Evolutionary conservation across 2,329 filamentous ascomycete species (phyloP).

Genomic region (Leptographium wingfieldii): DNA sequence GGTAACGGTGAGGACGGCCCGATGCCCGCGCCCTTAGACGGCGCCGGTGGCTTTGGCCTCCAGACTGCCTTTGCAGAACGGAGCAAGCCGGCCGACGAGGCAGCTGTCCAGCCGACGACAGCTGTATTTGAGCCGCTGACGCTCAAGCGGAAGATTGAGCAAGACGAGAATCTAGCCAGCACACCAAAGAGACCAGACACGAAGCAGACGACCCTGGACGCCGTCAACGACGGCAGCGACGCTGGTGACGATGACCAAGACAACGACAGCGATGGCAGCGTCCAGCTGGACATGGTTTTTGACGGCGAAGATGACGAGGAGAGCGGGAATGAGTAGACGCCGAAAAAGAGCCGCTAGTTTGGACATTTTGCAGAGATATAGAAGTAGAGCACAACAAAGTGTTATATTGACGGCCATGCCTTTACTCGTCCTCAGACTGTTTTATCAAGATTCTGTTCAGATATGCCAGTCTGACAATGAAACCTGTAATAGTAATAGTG

Average conservation of each 20-base stretch:
- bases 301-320: constrained; percentile 36
- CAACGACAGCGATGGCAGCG: constrained; percentile 37
- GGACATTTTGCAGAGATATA: too few species aligned
- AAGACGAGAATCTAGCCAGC: constrained; percentile 21
- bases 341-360: background rate
- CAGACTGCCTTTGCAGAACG: constrained; percentile 5
- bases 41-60: background rate
- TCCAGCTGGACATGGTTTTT: constrained; percentile 47
- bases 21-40: background rate
- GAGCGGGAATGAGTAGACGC: constrained; percentile 9
- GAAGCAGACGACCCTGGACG: constrained; percentile 6
- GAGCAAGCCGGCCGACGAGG: constrained; percentile 8
- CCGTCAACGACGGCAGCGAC: background rate
- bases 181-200: constrained; percentile 15
- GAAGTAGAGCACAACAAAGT: background rate
- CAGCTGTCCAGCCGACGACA: constrained; percentile 8
- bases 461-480: too few species aligned
- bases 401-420: background rate
- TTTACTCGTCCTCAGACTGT: background rate
- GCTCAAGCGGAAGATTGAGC: constrained; percentile 31
- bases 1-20: background rate
- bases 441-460: too few species aligned
- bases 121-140: constrained; percentile 12
- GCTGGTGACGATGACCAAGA: constrained; percentile 27
- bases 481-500: background rate